These are phyloP conservation scores for Diaporthe vexans DNA, from an alignment of 2,329 filamentous ascomycete species.

Conservation along the genomic window DNA sequence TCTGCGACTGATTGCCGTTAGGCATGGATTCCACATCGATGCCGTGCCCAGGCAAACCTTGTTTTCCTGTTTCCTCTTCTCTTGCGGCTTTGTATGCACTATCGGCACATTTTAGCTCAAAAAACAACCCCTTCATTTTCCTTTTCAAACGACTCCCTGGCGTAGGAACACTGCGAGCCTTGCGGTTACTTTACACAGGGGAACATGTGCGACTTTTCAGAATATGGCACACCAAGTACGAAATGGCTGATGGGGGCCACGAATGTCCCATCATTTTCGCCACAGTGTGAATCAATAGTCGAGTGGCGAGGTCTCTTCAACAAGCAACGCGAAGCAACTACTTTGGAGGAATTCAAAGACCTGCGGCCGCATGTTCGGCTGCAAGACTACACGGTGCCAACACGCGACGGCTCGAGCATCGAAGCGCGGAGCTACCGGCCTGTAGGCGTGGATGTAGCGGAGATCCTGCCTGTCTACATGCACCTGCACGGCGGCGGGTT, in stretches of 20 bases:
- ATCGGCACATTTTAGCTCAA: not conserved
- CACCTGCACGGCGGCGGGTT: conserved; percentile 71
- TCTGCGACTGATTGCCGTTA: not conserved
- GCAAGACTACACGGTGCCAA: conserved; percentile 54
- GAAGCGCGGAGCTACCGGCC: conserved; percentile 63
- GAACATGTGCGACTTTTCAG: conserved; percentile 3
- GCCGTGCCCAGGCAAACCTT: too few relatives aligned
- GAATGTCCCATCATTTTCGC: not conserved
- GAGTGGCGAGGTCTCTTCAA: conserved; percentile 22
- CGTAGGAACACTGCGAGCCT: accelerated
- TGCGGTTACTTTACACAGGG: accelerated
- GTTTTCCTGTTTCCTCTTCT: not conserved
- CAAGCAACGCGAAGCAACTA: conserved; percentile 32
- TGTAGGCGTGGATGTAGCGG: conserved; percentile 46
- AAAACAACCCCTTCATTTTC: too few relatives aligned
- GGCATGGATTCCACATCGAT: not conserved
- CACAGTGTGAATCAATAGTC: conserved; percentile 24
- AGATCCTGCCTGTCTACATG: conserved; percentile 62
- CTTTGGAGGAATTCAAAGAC: conserved; percentile 41
- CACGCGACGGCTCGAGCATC: conserved; percentile 60
- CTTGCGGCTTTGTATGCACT: not conserved
- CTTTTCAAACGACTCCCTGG: accelerated
- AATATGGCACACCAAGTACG: not conserved
- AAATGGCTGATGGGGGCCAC: not conserved
- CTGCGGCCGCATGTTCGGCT: conserved; percentile 47